These are phyloP conservation scores for Starmera caribaea DNA, from an alignment of 805 yeast species.

Conservation along the genomic window DNA sequence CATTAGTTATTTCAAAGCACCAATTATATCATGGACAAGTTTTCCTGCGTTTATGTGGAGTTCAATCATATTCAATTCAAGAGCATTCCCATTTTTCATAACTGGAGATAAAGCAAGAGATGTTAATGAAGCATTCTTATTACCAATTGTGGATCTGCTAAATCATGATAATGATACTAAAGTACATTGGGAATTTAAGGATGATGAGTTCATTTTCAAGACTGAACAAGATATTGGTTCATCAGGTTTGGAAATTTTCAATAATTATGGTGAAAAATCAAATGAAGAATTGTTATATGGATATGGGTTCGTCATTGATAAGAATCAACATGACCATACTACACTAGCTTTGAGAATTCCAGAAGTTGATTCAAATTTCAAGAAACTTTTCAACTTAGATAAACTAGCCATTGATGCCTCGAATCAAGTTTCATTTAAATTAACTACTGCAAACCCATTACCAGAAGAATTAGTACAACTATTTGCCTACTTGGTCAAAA, in stretches of 20 bases:
- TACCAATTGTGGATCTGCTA: conserved; percentile 71
- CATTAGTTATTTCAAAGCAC: conserved; percentile 17
- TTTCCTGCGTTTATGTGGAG: conserved; percentile 75
- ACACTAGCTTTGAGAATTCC: conserved; percentile 52
- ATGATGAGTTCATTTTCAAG: conserved; percentile 30
- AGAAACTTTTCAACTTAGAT: conserved; percentile 27
- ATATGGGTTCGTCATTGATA: conserved; percentile 65
- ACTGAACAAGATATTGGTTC: conserved; percentile 20
- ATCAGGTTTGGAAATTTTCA: conserved; percentile 46
- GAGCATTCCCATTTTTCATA: conserved; percentile 75
- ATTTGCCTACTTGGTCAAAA: conserved; percentile 44
- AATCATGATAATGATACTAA: conserved; percentile 58
- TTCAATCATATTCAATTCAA: conserved; percentile 52
- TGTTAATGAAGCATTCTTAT: conserved; percentile 50
- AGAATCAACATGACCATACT: conserved; percentile 48
- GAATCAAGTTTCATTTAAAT: conserved; percentile 29
- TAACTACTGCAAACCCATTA: conserved; percentile 23
- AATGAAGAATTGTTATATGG: conserved; percentile 75
- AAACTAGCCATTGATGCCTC: conserved; percentile 21
- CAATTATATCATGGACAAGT: conserved; percentile 41
- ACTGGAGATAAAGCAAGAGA: conserved; percentile 29
- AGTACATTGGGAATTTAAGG: conserved; percentile 49
- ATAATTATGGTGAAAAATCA: conserved; percentile 83
- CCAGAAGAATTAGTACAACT: conserved; percentile 40
- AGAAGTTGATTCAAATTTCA: conserved; percentile 16